Conservation (phyloP, 805 yeast genomes). For the Kluyveromyces siamensis region DNA sequence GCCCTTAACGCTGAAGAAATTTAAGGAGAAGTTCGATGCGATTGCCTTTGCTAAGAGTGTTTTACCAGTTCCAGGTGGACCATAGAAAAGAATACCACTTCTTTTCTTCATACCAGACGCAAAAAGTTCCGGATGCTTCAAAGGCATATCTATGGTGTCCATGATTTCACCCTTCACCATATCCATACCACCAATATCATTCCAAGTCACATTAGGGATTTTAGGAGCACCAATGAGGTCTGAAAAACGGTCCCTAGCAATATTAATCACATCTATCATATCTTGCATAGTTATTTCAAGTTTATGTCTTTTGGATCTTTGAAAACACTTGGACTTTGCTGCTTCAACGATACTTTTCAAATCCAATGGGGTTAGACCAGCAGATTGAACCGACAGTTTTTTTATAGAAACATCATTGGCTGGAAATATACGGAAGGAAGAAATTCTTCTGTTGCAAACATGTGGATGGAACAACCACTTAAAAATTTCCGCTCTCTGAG, state of each 20-base stretch:
- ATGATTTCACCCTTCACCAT: constrained; percentile 83
- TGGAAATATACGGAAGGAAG: background rate
- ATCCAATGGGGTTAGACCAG: constrained; percentile 86
- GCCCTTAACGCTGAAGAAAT: constrained; percentile 94
- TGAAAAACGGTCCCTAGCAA: constrained; percentile 79
- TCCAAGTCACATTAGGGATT: constrained; percentile 94
- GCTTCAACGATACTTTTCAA: constrained; percentile 58
- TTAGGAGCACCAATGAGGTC: constrained; percentile 96
- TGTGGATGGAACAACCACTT: constrained; percentile 34
- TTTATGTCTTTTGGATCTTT: constrained; percentile 31
- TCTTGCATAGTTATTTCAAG: constrained; percentile 44
- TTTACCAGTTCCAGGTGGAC: constrained; percentile 99
- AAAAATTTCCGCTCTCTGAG: constrained; percentile 61
- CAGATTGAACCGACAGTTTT: constrained; percentile 72
- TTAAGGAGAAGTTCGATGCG: constrained; percentile 88
- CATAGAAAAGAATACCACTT: constrained; percentile 89
- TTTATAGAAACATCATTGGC: constrained; percentile 35
- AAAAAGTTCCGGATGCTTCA: constrained; percentile 86
- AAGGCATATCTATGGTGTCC: constrained; percentile 94
- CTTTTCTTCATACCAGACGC: constrained; percentile 85
- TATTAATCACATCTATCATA: constrained; percentile 53
- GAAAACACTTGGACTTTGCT: constrained; percentile 51
- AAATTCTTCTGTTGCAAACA: constrained; percentile 14
- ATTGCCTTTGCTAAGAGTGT: constrained; percentile 94
- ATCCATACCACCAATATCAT: constrained; percentile 93